Evolutionary conservation across 768 basidiomycete species (phyloP).

Genomic region (Sutorius australiensis): DNA sequence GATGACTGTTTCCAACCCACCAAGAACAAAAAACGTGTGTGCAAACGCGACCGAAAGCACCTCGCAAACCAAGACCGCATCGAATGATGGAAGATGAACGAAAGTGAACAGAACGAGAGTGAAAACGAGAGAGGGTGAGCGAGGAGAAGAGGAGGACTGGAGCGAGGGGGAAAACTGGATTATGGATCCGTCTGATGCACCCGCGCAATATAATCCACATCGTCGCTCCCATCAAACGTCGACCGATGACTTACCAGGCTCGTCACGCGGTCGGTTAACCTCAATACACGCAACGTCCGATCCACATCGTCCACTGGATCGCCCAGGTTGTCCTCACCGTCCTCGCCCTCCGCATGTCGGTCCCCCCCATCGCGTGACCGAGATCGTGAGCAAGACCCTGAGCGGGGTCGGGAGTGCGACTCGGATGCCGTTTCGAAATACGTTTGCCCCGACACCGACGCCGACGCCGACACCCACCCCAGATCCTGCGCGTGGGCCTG

Average conservation of each 20-base stretch:
- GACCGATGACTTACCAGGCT: constrained; percentile 17
- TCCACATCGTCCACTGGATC: constrained; percentile 17
- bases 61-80: constrained; percentile 6
- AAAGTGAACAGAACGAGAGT: too few species aligned
- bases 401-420: background rate
- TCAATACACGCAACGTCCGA: constrained; percentile 12
- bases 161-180: background rate
- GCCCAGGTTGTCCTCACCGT: background rate
- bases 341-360: background rate
- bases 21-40: constrained; percentile 2
- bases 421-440: constrained; percentile 35
- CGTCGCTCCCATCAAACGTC: constrained; percentile 28
- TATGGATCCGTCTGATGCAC: constrained; percentile 15
- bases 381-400: background rate
- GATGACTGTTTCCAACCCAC: constrained; percentile 1
- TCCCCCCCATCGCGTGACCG: background rate
- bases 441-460: constrained; percentile 27
- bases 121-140: background rate
- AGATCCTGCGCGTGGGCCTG: too few species aligned
- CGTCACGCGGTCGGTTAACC: background rate
- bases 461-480: too few species aligned
- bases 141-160: background rate
- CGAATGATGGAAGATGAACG: background rate
- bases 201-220: constrained; percentile 17
- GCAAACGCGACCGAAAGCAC: constrained; percentile 5